Evolutionary conservation across 2,329 filamentous ascomycete genomes (phyloP).

Genomic region (Penicillium sp.): DNA sequence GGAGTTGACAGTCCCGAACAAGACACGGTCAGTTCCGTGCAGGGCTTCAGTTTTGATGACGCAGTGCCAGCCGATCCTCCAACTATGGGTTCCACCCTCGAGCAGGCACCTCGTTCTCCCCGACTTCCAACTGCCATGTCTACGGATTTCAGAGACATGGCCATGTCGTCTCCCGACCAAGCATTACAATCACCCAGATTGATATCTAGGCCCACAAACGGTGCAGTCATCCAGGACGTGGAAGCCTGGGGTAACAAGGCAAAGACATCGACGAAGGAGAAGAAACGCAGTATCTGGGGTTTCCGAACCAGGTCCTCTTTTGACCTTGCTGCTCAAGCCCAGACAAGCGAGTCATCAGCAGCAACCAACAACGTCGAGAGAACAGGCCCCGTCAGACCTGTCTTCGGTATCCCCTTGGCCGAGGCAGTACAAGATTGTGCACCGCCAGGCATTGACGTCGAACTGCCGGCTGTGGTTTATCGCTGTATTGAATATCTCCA

Average conservation of each 20-base stretch:
- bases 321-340: conserved; percentile 50
- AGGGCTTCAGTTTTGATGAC: conserved; percentile 55
- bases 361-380: conserved; percentile 48
- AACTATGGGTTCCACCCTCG: conserved; percentile 45
- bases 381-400: conserved; percentile 60
- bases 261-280: conserved; percentile 65
- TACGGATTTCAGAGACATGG: conserved; percentile 29
- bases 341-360: conserved; percentile 36
- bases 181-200: conserved; percentile 42
- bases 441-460: conserved; percentile 66
- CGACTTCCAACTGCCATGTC: conserved; percentile 30
- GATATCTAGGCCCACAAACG: conserved; percentile 86
- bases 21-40: conserved; percentile 37
- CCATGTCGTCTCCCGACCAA: conserved; percentile 26
- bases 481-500: conserved; percentile 91
- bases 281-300: conserved; percentile 69
- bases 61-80: conserved; percentile 57
- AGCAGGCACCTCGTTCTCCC: conserved; percentile 35
- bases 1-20: conserved; percentile 41
- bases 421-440: conserved; percentile 81
- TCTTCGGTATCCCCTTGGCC: conserved; percentile 79
- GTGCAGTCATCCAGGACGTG: conserved; percentile 75
- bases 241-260: conserved; percentile 81
- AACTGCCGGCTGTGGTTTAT: conserved; percentile 88
- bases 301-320: conserved; percentile 67